Evolutionary conservation across 1,139 yeast genomes (phyloP).

Genomic region (Candida sp.): DNA sequence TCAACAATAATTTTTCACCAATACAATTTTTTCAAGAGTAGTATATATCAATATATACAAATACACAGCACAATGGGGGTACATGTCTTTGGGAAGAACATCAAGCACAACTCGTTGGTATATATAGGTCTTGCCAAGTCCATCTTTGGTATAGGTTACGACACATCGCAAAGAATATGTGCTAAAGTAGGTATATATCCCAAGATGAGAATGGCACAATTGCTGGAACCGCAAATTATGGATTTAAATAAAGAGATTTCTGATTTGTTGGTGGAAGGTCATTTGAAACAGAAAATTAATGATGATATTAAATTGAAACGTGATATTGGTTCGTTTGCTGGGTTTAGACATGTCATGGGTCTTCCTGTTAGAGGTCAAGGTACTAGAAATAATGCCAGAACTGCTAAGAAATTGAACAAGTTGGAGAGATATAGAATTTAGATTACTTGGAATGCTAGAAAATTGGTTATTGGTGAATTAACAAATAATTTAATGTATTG

Average conservation of each 20-base stretch:
- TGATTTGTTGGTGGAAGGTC: slow-evolving; percentile 80
- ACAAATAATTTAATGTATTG: too few relatives aligned
- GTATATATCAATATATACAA: too few relatives aligned
- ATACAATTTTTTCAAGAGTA: not conserved
- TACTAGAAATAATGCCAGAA: slow-evolving; percentile 85
- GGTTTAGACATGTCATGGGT: slow-evolving; percentile 86
- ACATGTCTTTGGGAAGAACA: slow-evolving; percentile 71
- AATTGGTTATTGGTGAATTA: too few relatives aligned
- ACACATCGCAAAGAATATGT: slow-evolving; percentile 75
- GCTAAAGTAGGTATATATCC: slow-evolving; percentile 92
- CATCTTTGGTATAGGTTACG: slow-evolving; percentile 81
- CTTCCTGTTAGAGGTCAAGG: slow-evolving; percentile 94
- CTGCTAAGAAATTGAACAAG: slow-evolving; percentile 83
- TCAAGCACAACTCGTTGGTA: slow-evolving; percentile 50
- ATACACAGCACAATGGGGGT: slow-evolving; percentile 51
- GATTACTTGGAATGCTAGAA: too few relatives aligned
- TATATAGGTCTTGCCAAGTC: slow-evolving; percentile 72
- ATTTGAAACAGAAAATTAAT: slow-evolving; percentile 72
- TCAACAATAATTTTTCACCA: not conserved
- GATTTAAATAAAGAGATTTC: slow-evolving; percentile 85
- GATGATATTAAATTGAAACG: slow-evolving; percentile 80
- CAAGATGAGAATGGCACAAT: slow-evolving; percentile 89
- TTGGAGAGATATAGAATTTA: slow-evolving; percentile 48
- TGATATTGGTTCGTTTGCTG: slow-evolving; percentile 80
- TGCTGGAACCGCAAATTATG: slow-evolving; percentile 84